A percentile compares a stretch with the other conserved stretches of the same genome.
Conservation (phyloP, 2,329 filamentous ascomycete genomes). For the Catunica adiposa region DNA sequence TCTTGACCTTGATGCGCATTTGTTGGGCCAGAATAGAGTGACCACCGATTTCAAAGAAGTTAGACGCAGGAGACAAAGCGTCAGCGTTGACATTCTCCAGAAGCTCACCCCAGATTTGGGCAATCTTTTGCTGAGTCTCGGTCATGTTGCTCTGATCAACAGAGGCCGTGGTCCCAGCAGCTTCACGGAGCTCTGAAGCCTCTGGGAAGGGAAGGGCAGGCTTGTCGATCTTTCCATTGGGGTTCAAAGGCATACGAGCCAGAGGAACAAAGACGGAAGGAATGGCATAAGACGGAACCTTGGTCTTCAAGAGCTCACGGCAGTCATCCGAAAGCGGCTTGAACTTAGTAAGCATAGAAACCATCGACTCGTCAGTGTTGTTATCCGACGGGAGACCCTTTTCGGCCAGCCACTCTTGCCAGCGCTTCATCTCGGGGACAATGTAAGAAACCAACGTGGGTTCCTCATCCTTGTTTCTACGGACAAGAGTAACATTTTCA, state of each 20-base stretch:
- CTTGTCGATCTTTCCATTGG: conserved; percentile 67
- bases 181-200: conserved; percentile 12
- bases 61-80: conserved; percentile 18
- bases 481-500: conserved; percentile 72
- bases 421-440: conserved; percentile 63
- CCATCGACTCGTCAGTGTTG: conserved; percentile 15
- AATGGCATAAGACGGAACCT: conserved; percentile 22
- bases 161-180: conserved; percentile 7
- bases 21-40: conserved; percentile 44
- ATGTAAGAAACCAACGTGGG: conserved; percentile 77
- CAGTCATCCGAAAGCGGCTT: conserved; percentile 24
- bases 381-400: conserved; percentile 13
- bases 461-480: conserved; percentile 72
- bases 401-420: conserved; percentile 46
- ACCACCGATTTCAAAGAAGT: conserved; percentile 26
- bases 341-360: conserved; percentile 25
- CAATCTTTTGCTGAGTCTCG: conserved; percentile 18
- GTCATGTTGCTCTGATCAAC: conserved; percentile 34
- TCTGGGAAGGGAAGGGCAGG: conserved; percentile 59
- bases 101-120: conserved; percentile 16
- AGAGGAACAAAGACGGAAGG: conserved; percentile 23
- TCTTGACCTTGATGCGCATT: conserved; percentile 18
- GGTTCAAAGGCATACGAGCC: conserved; percentile 26
- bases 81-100: conserved; percentile 15
- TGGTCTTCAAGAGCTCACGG: conserved; percentile 22